Percentiles rank a stretch among this genome's conserved stretches.
These are phyloP conservation scores for Striga asiatica DNA, from an alignment of 257 asterid genomes.

Conservation along the genomic window DNA sequence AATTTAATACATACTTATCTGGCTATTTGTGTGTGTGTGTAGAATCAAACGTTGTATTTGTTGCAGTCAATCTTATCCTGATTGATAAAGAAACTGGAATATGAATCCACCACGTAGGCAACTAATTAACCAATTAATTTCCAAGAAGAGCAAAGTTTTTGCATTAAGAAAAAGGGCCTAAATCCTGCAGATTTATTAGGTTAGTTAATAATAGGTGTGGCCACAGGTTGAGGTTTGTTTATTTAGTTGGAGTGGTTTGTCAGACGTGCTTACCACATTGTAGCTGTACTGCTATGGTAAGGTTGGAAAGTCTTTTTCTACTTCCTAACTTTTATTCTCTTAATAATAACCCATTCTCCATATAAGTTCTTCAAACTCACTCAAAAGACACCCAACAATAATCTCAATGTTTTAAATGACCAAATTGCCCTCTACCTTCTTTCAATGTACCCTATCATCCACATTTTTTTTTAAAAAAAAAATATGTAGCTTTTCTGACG, in stretches of 20 bases:
- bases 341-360: constrained; percentile 8
- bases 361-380: constrained; percentile 28
- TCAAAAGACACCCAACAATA: constrained; percentile 30
- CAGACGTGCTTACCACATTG: constrained; percentile 50
- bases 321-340: constrained; percentile 40
- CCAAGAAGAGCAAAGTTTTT: too few species aligned
- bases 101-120: too few species aligned
- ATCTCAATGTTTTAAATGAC: constrained; percentile 16
- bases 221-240: not conserved
- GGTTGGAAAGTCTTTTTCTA: constrained; percentile 81
- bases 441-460: not conserved
- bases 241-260: constrained; percentile 17
- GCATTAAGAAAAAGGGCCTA: too few species aligned
- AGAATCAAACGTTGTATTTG: too few species aligned
- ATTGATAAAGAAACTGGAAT: too few species aligned
- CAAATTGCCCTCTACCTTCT: constrained; percentile 6
- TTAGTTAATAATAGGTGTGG: constrained; percentile 11
- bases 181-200: not conserved
- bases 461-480: constrained; percentile 19
- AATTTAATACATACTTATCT: too few species aligned
- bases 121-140: too few species aligned
- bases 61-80: too few species aligned
- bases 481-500: too few species aligned
- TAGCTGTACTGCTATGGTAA: constrained; percentile 57
- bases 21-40: too few species aligned